These are phyloP conservation scores for Aspergillus funiculosus DNA, from an alignment of 495 filamentous ascomycete genomes.

Conservation along the genomic window DNA sequence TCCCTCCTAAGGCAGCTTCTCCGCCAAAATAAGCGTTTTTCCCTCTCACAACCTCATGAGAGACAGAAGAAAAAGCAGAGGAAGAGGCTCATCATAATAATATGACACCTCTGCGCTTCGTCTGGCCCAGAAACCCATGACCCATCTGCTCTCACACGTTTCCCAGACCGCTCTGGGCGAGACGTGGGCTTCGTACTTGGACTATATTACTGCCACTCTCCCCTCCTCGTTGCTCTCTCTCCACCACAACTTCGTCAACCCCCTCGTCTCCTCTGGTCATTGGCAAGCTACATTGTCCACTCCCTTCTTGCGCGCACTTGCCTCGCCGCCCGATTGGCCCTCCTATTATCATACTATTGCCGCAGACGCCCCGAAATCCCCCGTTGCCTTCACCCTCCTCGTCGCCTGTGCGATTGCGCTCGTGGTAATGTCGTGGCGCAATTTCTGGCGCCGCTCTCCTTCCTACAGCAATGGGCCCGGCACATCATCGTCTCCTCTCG, in stretches of 20 bases:
- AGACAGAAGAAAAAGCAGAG: neutral
- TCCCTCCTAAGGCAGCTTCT: constrained; percentile 3
- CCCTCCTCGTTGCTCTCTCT: constrained; percentile 10
- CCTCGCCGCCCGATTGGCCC: constrained; percentile 6
- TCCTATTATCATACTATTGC: constrained; percentile 34
- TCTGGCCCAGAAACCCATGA: constrained; percentile 26
- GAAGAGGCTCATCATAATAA: neutral
- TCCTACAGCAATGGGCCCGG: constrained; percentile 31
- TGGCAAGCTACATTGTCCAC: constrained; percentile 22
- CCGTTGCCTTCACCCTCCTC: constrained; percentile 35
- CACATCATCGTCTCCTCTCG: too few relatives aligned
- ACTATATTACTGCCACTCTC: constrained; percentile 46
- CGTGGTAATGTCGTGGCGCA: constrained; percentile 58
- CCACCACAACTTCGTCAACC: constrained; percentile 19
- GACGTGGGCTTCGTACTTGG: constrained; percentile 45
- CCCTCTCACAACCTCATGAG: too few relatives aligned
- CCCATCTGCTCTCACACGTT: constrained; percentile 38
- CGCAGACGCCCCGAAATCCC: constrained; percentile 31
- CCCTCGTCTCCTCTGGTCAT: constrained; percentile 31
- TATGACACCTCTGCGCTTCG: neutral
- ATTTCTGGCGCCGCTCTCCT: constrained; percentile 50
- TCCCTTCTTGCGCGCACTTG: constrained; percentile 5
- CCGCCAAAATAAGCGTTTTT: too few relatives aligned
- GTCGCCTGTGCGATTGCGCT: constrained; percentile 43
- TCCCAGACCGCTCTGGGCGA: constrained; percentile 46